Evolutionary conservation across 306 rosid species (phyloP).

Genomic region (Quercus bicolor): DNA sequence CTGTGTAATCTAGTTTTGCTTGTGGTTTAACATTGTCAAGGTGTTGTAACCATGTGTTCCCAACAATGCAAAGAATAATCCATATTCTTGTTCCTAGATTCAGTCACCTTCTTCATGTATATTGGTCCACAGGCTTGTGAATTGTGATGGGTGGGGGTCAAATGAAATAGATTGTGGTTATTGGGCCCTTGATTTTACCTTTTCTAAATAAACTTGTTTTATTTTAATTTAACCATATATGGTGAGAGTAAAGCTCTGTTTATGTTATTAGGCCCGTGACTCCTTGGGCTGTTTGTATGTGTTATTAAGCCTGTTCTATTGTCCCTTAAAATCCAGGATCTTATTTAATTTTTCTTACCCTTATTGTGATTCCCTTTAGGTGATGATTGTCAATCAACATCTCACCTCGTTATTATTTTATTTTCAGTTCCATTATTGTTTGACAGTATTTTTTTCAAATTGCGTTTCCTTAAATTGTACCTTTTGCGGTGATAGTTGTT

Average conservation of each 20-base stretch:
- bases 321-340: neutral
- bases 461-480: neutral
- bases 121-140: neutral
- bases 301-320: neutral
- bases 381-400: conserved; percentile 2
- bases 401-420: neutral
- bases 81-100: neutral
- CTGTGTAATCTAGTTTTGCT: neutral
- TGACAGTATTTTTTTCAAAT: neutral
- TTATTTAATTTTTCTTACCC: neutral
- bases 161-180: neutral
- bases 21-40: neutral
- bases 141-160: neutral
- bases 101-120: neutral
- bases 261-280: neutral
- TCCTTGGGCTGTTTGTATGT: neutral
- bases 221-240: neutral
- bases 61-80: neutral
- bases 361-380: neutral
- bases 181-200: neutral
- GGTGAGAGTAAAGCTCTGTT: neutral
- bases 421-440: neutral
- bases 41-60: neutral
- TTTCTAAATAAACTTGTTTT: neutral
- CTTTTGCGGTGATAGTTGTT: neutral